phyloP scores from a whole-genome alignment of 495 filamentous ascomycete species.

The Arthonia radiata region DNA sequence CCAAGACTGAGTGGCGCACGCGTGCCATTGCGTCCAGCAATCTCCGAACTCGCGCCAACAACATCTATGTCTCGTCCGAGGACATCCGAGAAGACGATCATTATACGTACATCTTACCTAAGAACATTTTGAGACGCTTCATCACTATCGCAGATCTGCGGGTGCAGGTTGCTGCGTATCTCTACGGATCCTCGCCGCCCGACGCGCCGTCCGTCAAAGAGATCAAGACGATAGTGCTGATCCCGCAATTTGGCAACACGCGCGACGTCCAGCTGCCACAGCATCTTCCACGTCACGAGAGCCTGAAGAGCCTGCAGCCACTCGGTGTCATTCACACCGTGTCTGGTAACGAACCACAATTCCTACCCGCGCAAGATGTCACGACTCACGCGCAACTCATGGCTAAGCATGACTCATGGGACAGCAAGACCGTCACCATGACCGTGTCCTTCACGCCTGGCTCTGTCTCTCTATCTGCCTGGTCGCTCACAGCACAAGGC shows the following conservation, averaged over 20 bases:
- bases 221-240: constrained; percentile 84
- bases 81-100: constrained; percentile 63
- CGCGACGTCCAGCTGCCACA: constrained; percentile 80
- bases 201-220: constrained; percentile 97
- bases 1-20: constrained; percentile 97
- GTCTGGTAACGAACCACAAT: constrained; percentile 78
- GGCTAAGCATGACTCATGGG: constrained; percentile 59
- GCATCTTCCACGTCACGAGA: constrained; percentile 81
- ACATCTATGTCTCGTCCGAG: constrained; percentile 93
- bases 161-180: constrained; percentile 83
- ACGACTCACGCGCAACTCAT: constrained; percentile 81
- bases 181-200: constrained; percentile 78
- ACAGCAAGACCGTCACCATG: constrained; percentile 89
- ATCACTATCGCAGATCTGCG: constrained; percentile 95
- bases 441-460: constrained; percentile 97
- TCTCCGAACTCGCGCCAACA: constrained; percentile 80
- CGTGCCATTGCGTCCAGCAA: constrained; percentile 92
- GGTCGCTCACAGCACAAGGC: constrained; percentile 69
- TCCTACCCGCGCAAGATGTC: constrained; percentile 87
- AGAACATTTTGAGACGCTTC: constrained; percentile 96
- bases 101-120: constrained; percentile 92
- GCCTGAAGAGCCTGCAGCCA: constrained; percentile 68
- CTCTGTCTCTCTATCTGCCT: constrained; percentile 82
- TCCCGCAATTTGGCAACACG: constrained; percentile 85
- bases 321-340: constrained; percentile 90